Evolutionary conservation across 305 asterid genomes (phyloP), one percentile per base, ranked within the genome.

Genomic region (Ajuga reptans): DNA sequence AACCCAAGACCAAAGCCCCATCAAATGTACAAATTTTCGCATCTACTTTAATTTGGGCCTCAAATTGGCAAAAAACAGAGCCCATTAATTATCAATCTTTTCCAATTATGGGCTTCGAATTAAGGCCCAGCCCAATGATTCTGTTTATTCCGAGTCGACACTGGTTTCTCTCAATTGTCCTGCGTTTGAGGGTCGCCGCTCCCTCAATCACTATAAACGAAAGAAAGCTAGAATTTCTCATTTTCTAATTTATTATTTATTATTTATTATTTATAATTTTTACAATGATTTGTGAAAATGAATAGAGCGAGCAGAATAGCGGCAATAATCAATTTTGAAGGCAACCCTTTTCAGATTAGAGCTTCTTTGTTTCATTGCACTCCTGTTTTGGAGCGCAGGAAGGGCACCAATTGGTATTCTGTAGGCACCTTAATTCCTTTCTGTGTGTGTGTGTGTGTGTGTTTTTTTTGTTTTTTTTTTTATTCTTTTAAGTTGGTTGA

Each of bases 381-480:
- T 10, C 87, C 94, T 9, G 71, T 83, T 65, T 78, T 85, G 60
- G 96, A 91, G 80, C 94, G 96, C 66, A 82, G 71, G 64, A 84
- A 85, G 57, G 84, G 92, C 72, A 70, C 79, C 52, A 75, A 80
- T 42, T 87, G 94, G 95, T 86, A 87, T 76, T 58, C 81, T 18
- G 98, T 91, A 34, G 74, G 89, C 59, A 29, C 64, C 9, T 72
- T 59, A 0, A 34, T 42, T 24, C 8, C 5, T 37, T 55, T 42
- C 9, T 37, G 4, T 31, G 36, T 31, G 27, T 21, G 27, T 21
- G 27, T 21, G 27, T 21, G 27, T 21, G 27, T 21, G 27, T 21
- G 27, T 51, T 12, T 4, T 1, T 27, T 27, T 36, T n/a, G n/a
- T n/a, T 36, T 36, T 4, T 1, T 1, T 36, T 36, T 36, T 36